phyloP scores from a whole-genome alignment of 2,329 filamentous ascomycete species.

The Cytospora mali region DNA sequence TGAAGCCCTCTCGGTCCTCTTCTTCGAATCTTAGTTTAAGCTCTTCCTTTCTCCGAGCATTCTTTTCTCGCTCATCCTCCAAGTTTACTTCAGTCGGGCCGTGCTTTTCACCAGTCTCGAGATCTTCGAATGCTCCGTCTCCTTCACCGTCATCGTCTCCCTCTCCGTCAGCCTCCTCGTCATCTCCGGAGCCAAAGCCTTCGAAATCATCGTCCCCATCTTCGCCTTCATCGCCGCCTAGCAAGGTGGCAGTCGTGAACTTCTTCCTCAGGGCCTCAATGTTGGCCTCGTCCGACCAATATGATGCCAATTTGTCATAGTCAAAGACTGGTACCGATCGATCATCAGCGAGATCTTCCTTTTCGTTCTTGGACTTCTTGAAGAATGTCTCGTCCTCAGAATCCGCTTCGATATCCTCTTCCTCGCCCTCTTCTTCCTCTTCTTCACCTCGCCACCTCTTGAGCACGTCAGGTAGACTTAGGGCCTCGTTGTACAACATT shows the following conservation, averaged over 20 bases:
- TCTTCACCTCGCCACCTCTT: constrained; percentile 74
- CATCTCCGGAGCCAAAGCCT: constrained; percentile 33
- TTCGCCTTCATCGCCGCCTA: constrained; percentile 55
- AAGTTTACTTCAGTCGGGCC: constrained; percentile 54
- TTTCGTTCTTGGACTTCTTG: constrained; percentile 63
- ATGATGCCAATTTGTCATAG: constrained; percentile 77
- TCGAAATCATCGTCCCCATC: constrained; percentile 45
- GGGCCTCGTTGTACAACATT: constrained; percentile 82
- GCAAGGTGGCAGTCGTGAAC: constrained; percentile 72
- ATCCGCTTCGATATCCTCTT: constrained; percentile 59
- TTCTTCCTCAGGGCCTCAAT: constrained; percentile 73
- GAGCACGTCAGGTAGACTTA: constrained; percentile 76
- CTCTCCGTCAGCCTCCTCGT: constrained; percentile 49
- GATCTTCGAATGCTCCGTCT: constrained; percentile 64
- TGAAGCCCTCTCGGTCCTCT: constrained; percentile 94
- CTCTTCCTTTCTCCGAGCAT: constrained; percentile 91
- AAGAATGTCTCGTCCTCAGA: constrained; percentile 66
- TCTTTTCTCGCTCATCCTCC: constrained; percentile 88
- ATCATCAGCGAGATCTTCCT: constrained; percentile 75
- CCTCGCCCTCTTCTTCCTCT: constrained; percentile 52
- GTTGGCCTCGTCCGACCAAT: constrained; percentile 81
- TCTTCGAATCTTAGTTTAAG: constrained; percentile 93
- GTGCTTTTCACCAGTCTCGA: constrained; percentile 74
- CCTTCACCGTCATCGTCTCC: constrained; percentile 52
- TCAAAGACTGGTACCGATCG: constrained; percentile 78